phyloP scores from a whole-genome alignment of 768 basidiomycete species.

The Neoboletus brunneissimus region DNA sequence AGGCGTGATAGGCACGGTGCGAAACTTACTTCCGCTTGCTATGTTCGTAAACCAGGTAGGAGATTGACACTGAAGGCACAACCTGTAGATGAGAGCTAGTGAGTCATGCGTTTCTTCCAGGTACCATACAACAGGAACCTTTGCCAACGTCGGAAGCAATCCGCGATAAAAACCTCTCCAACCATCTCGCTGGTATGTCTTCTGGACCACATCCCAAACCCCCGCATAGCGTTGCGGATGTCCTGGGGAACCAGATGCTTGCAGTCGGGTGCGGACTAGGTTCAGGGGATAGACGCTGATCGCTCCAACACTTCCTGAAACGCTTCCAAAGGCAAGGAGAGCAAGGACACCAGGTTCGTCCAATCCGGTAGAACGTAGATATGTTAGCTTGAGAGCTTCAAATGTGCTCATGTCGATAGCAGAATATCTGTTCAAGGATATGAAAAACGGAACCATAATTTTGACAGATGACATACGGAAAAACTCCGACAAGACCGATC shows the following conservation, averaged over 20 bases:
- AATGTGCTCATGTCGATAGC: constrained; percentile 99
- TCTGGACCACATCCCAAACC: constrained; percentile 77
- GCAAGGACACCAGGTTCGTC: constrained; percentile 90
- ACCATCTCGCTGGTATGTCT: constrained; percentile 81
- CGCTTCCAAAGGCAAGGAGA: constrained; percentile 83
- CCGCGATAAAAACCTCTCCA: constrained; percentile 96
- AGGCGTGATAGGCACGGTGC: background rate
- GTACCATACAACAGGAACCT: constrained; percentile 45
- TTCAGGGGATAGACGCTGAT: constrained; percentile 91
- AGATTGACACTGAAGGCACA: constrained; percentile 94
- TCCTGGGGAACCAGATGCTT: constrained; percentile 93
- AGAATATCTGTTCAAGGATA: constrained; percentile 54
- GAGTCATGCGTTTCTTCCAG: background rate
- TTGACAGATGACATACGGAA: constrained; percentile 61
- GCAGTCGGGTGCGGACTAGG: constrained; percentile 89
- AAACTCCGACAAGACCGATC: constrained; percentile 95
- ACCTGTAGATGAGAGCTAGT: constrained; percentile 49
- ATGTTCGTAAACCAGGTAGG: constrained; percentile 91
- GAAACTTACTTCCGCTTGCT: constrained; percentile 68
- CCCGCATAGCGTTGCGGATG: constrained; percentile 91
- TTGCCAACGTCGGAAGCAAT: constrained; percentile 87
- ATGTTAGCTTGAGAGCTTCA: constrained; percentile 90
- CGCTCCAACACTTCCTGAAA: constrained; percentile 92
- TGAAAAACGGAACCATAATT: constrained; percentile 1
- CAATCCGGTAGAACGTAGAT: constrained; percentile 79